A percentile compares a stretch with the other conserved stretches of the same genome.
Evolutionary conservation across 768 basidiomycete genomes (phyloP).

Genomic region (Suillus fuscotomentosus): DNA sequence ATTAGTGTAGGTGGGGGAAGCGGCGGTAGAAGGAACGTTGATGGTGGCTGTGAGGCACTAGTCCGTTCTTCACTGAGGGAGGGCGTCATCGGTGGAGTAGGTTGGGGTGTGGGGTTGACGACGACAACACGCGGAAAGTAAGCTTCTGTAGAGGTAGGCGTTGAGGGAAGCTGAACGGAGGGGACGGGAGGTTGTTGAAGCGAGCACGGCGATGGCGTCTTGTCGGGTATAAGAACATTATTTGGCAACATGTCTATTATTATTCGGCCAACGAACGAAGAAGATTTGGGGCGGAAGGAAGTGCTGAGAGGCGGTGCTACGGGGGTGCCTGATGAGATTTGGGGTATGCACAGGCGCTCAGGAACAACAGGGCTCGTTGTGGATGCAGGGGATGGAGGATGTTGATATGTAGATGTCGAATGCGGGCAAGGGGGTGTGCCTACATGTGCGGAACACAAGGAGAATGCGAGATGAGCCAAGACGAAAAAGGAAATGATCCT

Average conservation of each 20-base stretch:
- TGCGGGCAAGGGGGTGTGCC: slow-evolving; percentile 22
- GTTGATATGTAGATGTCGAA: slow-evolving; percentile 28
- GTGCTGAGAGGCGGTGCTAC: slow-evolving; percentile 8
- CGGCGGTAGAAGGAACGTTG: slow-evolving; percentile 28
- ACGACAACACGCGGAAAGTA: slow-evolving; percentile 60
- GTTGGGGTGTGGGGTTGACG: slow-evolving; percentile 75
- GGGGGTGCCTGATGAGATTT: slow-evolving; percentile 15
- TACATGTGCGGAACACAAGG: slow-evolving; percentile 18
- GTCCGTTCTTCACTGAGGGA: slow-evolving; percentile 29
- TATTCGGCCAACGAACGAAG: slow-evolving; percentile 40
- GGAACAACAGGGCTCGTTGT: slow-evolving; percentile 21
- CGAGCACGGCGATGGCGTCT: slow-evolving; percentile 12
- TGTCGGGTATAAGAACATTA: slow-evolving; percentile 27
- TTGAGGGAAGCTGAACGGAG: slow-evolving; percentile 25
- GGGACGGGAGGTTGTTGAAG: slow-evolving; percentile 23
- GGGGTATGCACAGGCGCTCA: slow-evolving; percentile 28
- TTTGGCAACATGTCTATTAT: slow-evolving; percentile 62
- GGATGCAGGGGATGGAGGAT: slow-evolving; percentile 25
- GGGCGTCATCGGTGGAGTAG: slow-evolving; percentile 76
- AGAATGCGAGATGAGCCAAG: slow-evolving; percentile 15
- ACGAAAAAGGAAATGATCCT: slow-evolving; percentile 11
- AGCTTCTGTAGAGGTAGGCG: slow-evolving; percentile 22
- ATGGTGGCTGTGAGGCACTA: slow-evolving; percentile 23
- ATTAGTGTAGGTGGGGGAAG: slow-evolving; percentile 25
- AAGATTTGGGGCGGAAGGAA: slow-evolving; percentile 18